Base-by-base conservation (phyloP, 2,329 filamentous ascomycete genomes). In the Microcyclosporella mali region DNA sequence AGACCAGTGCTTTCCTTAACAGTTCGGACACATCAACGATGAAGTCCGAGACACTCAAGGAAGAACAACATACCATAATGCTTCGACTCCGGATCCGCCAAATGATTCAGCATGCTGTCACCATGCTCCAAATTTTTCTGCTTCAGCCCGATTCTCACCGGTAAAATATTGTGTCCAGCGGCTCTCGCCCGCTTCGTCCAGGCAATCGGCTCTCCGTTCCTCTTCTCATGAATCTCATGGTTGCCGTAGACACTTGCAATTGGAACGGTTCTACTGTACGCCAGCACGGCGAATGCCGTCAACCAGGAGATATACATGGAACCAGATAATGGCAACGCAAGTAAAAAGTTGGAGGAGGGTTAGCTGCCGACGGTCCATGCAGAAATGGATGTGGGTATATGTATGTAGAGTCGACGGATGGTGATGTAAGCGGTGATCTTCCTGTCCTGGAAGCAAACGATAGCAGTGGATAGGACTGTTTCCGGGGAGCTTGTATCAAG, bases 221-320 rank as follows among this genome's bases (percentile, higher is more conserved):
- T 44, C 40, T 60, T 59, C 46, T 62, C 60, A 36, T 62, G 60
- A 31, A 60, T 36, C 14, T 59, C 52, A 46, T 60, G 53, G 14
- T 37, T 10, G n/a, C n/a, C n/a, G 17, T 36, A 11, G 34, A 31
- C 2, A 31, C 28, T 1, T 16, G 31, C 11, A 41, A 9, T 6
- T 4, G 30, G 12, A 6, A 16, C 15, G 12, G 30, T 12, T 16
- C 30, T 32, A n/a, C 12, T 6, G 30, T n/a, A 12, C 12, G 30
- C 30, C 30, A 29, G 31, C 39, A 15, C 9, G 14, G 18, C 19
- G 28, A 6, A 41, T 11, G 15, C 39, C 11, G 19, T 25, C 27
- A 18, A 18, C n/a, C 2, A 31, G 28, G 11, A 40, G 3, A 4
- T 33, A 41, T 41, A 31, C 38, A 34, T 21, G 12, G 12, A 16